A percentile compares a stretch with the other conserved stretches of the same genome.
These are phyloP conservation scores for Aspergillus saccharolyticus DNA, from an alignment of 495 filamentous ascomycete species.

Conservation along the genomic window DNA sequence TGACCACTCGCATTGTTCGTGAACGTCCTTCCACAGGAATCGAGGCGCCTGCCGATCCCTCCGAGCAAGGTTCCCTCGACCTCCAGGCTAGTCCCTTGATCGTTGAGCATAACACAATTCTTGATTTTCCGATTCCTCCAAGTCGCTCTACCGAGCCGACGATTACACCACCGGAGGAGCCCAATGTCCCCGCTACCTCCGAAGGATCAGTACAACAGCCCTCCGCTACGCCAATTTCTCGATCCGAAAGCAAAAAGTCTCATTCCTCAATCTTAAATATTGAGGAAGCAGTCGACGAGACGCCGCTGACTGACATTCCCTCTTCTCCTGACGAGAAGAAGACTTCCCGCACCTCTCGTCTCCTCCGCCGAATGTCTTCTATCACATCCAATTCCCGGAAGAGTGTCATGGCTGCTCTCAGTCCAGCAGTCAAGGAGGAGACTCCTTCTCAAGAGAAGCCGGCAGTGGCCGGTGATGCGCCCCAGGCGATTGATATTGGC, in stretches of 20 bases:
- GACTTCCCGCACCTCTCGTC: constrained; percentile 61
- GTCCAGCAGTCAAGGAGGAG: constrained; percentile 57
- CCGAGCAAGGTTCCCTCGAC: constrained; percentile 49
- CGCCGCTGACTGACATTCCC: constrained; percentile 38
- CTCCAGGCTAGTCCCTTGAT: constrained; percentile 67
- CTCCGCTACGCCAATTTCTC: constrained; percentile 18
- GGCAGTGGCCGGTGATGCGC: constrained; percentile 25
- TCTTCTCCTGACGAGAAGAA: constrained; percentile 58
- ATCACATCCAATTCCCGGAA: constrained; percentile 59
- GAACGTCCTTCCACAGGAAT: constrained; percentile 38
- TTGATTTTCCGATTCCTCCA: constrained; percentile 23
- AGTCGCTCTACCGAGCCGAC: constrained; percentile 12
- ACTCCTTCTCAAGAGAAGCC: constrained; percentile 33
- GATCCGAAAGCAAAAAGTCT: constrained; percentile 36
- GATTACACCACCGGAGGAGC: constrained; percentile 20
- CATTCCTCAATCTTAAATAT: constrained; percentile 34
- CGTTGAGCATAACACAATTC: constrained; percentile 58
- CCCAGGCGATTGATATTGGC: constrained; percentile 61
- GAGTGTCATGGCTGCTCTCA: constrained; percentile 51
- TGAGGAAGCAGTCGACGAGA: constrained; percentile 31
- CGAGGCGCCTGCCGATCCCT: constrained; percentile 34
- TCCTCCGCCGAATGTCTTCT: constrained; percentile 77
- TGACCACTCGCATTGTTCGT: constrained; percentile 72
- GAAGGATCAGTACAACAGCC: constrained; percentile 25
- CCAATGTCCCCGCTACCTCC: constrained; percentile 36